Percentiles rank a stretch among this genome's conserved stretches.
Conservation (phyloP, 2,329 filamentous ascomycete genomes). For the Pseudovirgaria hyperparasitica region DNA sequence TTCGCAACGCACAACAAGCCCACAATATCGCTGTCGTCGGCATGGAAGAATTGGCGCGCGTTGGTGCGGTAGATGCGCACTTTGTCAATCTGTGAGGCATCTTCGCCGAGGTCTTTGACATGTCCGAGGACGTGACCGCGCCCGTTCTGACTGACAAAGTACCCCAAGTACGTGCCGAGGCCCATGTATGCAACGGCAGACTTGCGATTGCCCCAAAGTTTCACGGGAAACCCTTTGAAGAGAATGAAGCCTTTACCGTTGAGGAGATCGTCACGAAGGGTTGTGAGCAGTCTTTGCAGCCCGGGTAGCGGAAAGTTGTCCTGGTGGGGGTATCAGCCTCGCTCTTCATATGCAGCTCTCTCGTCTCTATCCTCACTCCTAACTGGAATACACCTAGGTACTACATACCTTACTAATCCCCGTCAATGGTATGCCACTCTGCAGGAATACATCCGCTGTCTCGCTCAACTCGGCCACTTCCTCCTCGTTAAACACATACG, state of each 20-base stretch:
- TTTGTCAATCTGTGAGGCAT: conserved; percentile 67
- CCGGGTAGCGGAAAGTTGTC: conserved; percentile 49
- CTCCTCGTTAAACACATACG: conserved; percentile 52
- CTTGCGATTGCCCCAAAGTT: conserved; percentile 65
- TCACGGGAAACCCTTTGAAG: conserved; percentile 73
- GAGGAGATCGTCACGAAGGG: conserved; percentile 53
- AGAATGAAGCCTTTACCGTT: conserved; percentile 83
- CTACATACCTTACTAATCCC: conserved; percentile 49
- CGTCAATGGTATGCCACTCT: conserved; percentile 51
- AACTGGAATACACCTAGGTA: conserved; percentile 7
- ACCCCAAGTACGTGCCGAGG: conserved; percentile 68
- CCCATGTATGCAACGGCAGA: conserved; percentile 86
- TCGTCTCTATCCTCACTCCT: not conserved
- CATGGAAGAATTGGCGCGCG: conserved; percentile 74
- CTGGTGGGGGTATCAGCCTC: conserved; percentile 12
- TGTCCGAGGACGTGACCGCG: conserved; percentile 77
- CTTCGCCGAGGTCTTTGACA: conserved; percentile 79
- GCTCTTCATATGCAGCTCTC: not conserved
- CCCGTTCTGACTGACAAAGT: conserved; percentile 79
- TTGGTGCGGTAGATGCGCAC: conserved; percentile 87
- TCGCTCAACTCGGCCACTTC: conserved; percentile 56
- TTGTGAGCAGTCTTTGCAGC: conserved; percentile 39
- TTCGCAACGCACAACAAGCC: conserved; percentile 70
- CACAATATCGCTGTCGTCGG: conserved; percentile 72
- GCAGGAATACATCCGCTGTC: conserved; percentile 57